Evolutionary conservation across 2,329 filamentous ascomycete genomes (phyloP), one percentile per base, ranked within the genome.

Genomic region (Onygenales sp.): DNA sequence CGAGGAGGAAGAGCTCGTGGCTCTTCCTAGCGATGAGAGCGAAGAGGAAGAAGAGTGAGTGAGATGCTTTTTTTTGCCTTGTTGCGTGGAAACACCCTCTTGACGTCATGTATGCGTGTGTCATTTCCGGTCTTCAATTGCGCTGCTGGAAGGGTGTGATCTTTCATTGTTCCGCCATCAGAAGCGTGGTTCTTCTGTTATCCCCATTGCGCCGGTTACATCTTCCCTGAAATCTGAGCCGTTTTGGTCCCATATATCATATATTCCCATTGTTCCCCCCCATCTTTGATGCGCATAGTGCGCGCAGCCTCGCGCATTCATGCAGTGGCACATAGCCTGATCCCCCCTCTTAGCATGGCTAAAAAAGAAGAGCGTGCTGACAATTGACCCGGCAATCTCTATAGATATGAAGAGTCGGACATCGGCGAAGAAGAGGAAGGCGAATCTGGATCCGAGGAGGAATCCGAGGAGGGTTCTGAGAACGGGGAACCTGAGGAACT

Each of bases 1-100:
- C 50, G 75, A 75, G 39, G 73, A 69, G 54, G 70, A 73, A 52
- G 71, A 75, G 58, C 68, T 78, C 4, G 69, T 73, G 54, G 70
- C 71, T 36, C 69, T 77, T 41, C 74, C 75, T 51, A 76, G 75
- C 9, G 73, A 75, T 44, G 75, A 76, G 45, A 73, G 75, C 35
- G 73, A 75, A 55, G 75, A 75, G 54, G 74, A 77, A 67, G 74
- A 76, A 61, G 74, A 77, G 52, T 57, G 49, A 42, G 52, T 54
- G 33, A 17, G 5, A 17, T 36, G 2, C 21, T 53, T 35, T 54
- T 39, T 45, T 35, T 53, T 27, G 43, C 21, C 31, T 46, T 51
- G 36, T 52, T 13, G 13, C 14, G 6, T 33, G 31, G 10, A 17
- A 11, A 27, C 6, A 14, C 42, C 56, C 9, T 17, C 42, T 52